Percentiles rank a stretch among this genome's conserved stretches.
These are phyloP conservation scores for Thalassiosira mediterranea DNA, from an alignment of 352 stramenopile genomes.

Conservation along the genomic window DNA sequence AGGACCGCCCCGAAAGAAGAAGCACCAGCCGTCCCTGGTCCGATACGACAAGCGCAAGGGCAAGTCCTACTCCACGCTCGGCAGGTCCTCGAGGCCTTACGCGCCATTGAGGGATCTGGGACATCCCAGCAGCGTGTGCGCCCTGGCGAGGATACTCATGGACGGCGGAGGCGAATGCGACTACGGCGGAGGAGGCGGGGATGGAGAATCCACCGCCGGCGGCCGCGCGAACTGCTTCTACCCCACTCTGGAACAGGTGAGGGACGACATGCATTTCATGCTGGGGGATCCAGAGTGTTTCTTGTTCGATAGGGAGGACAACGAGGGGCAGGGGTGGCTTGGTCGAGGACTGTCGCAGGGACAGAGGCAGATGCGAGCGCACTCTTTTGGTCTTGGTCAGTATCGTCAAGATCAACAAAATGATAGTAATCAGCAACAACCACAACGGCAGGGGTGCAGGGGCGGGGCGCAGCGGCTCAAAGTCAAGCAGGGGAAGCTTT, in stretches of 20 bases:
- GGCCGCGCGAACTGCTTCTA: too few species aligned
- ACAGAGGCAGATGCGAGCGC: too few species aligned
- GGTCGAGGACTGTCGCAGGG: too few species aligned
- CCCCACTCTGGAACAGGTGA: neutral
- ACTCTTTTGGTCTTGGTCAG: too few species aligned
- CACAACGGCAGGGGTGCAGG: neutral
- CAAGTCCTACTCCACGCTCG: neutral
- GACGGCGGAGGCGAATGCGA: neutral
- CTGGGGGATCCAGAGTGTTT: constrained; percentile 11
- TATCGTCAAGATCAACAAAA: too few species aligned
- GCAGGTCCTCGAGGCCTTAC: neutral
- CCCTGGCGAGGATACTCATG: constrained; percentile 19
- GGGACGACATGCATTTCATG: constrained; percentile 13
- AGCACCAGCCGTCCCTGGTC: neutral
- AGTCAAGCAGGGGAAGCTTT: constrained; percentile 6
- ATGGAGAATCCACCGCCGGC: too few species aligned
- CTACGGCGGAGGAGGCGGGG: too few species aligned
- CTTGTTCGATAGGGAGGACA: constrained; percentile 14
- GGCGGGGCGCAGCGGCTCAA: neutral
- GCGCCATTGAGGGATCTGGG: constrained; percentile 24
- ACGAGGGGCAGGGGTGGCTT: neutral
- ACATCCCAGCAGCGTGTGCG: constrained; percentile 20
- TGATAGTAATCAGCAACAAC: too few species aligned
- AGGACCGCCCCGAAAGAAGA: neutral
- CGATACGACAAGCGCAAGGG: constrained; percentile 8